phyloP scores from a whole-genome alignment of 2,329 filamentous ascomycete genomes.

The Neopestalotiopsis clavispora region DNA sequence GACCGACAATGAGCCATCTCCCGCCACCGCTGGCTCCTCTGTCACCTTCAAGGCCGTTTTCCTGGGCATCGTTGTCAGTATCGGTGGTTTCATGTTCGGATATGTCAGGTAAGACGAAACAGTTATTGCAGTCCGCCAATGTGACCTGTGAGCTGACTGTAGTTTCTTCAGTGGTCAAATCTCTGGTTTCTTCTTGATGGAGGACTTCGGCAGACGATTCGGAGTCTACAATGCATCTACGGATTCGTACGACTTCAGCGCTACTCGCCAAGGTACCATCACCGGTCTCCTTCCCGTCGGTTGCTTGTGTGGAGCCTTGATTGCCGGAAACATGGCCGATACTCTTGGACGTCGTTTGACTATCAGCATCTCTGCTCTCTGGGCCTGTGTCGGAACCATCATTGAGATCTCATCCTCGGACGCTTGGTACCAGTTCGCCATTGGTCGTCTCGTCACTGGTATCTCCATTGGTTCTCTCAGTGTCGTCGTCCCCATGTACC shows the following conservation, averaged over 20 bases:
- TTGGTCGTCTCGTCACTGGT: constrained; percentile 70
- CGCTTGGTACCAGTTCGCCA: constrained; percentile 67
- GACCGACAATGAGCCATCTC: constrained; percentile 17
- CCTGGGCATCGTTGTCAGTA: constrained; percentile 56
- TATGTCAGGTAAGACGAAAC: constrained; percentile 52
- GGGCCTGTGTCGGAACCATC: constrained; percentile 67
- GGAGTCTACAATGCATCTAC: constrained; percentile 40
- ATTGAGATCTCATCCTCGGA: constrained; percentile 63
- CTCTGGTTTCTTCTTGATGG: constrained; percentile 66
- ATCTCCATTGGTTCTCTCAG: constrained; percentile 68
- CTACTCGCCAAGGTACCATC: constrained; percentile 66
- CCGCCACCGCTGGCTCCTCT: constrained; percentile 22
- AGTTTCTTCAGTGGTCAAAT: constrained; percentile 56
- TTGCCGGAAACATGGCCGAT: constrained; percentile 66
- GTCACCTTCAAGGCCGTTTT: constrained; percentile 46
- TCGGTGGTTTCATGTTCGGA: constrained; percentile 63
- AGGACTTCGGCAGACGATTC: constrained; percentile 60
- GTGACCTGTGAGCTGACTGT: not conserved
- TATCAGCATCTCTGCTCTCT: constrained; percentile 66
- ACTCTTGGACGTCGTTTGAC: constrained; percentile 64
- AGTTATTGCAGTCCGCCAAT: not conserved
- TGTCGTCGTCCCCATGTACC: constrained; percentile 71
- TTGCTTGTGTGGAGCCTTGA: constrained; percentile 61
- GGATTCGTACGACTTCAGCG: constrained; percentile 54
- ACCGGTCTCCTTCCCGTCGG: constrained; percentile 67